Conservation (phyloP, 768 basidiomycete species). For the Tricholoma terreum region DNA sequence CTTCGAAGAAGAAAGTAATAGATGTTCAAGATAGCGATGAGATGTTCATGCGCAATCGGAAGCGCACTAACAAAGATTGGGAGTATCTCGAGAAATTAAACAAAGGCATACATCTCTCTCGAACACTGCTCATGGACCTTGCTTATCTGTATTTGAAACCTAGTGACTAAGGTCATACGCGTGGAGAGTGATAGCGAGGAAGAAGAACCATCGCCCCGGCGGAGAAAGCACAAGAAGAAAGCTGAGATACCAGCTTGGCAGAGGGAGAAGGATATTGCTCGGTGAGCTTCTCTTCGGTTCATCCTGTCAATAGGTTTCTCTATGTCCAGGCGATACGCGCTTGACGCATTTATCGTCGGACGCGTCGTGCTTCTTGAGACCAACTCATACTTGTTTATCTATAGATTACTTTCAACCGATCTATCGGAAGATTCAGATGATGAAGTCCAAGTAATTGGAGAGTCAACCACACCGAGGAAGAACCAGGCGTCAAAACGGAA, state of each 20-base stretch:
- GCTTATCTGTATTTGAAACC: neutral
- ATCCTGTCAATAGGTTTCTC: no score
- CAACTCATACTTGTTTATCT: neutral
- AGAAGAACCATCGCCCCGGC: conserved; percentile 29
- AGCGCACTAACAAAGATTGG: conserved; percentile 56
- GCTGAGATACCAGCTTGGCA: conserved; percentile 42
- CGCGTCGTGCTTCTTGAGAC: conserved; percentile 5
- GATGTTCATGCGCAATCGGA: conserved; percentile 65
- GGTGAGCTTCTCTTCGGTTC: conserved; percentile 30
- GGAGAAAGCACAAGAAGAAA: conserved; percentile 40
- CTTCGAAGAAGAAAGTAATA: conserved; percentile 16
- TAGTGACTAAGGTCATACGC: conserved; percentile 7
- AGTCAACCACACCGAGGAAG: conserved; percentile 27
- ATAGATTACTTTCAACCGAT: conserved; percentile 39
- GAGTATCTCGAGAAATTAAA: conserved; percentile 52
- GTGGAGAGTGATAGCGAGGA: conserved; percentile 25
- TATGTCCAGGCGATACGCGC: neutral
- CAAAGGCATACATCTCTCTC: conserved; percentile 43
- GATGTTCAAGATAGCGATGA: conserved; percentile 58
- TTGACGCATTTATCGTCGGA: neutral
- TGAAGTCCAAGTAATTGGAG: conserved; percentile 34
- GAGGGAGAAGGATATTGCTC: conserved; percentile 32
- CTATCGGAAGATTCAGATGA: conserved; percentile 46
- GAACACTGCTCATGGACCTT: neutral
- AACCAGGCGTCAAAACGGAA: conserved; percentile 34